Conservation (phyloP, 169 alveolate genomes). For the Plasmodium yoelii region DNA sequence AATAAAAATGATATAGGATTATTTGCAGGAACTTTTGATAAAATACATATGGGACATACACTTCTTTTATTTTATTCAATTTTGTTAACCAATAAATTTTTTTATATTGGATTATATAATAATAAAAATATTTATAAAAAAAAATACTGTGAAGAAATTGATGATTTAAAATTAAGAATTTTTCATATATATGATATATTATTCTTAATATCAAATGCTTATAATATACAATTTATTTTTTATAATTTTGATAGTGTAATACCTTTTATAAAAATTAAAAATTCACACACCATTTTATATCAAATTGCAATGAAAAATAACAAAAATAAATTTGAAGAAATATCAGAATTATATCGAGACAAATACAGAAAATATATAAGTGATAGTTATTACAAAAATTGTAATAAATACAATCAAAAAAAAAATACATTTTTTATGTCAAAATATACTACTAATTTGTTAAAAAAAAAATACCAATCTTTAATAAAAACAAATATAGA, state of each 20-base stretch:
- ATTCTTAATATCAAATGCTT: slow-evolving; percentile 59
- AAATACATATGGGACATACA: slow-evolving; percentile 67
- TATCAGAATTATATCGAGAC: neutral
- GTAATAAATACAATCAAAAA: neutral
- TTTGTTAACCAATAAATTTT: slow-evolving; percentile 44
- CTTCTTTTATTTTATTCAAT: slow-evolving; percentile 58
- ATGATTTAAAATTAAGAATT: slow-evolving; percentile 60
- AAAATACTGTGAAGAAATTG: slow-evolving; percentile 73
- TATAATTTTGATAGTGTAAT: slow-evolving; percentile 23
- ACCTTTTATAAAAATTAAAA: slow-evolving; percentile 68
- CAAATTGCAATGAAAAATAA: slow-evolving; percentile 29
- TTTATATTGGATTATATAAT: slow-evolving; percentile 64
- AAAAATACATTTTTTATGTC: neutral
- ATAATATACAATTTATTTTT: slow-evolving; percentile 53
- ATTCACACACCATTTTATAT: slow-evolving; percentile 58
- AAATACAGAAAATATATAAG: slow-evolving; percentile 24
- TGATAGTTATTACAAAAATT: neutral
- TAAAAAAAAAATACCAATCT: slow-evolving; percentile 5
- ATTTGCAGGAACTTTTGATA: slow-evolving; percentile 75
- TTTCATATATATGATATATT: slow-evolving; percentile 34
- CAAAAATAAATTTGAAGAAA: slow-evolving; percentile 14
- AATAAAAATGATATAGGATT: slow-evolving; percentile 61
- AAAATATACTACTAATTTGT: neutral
- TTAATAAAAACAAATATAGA: slow-evolving; percentile 2
- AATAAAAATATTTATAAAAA: slow-evolving; percentile 62